A percentile compares a stretch with the other conserved stretches of the same genome.
Conservation (phyloP, 768 basidiomycete species). For the Hypholoma fasciculare region DNA sequence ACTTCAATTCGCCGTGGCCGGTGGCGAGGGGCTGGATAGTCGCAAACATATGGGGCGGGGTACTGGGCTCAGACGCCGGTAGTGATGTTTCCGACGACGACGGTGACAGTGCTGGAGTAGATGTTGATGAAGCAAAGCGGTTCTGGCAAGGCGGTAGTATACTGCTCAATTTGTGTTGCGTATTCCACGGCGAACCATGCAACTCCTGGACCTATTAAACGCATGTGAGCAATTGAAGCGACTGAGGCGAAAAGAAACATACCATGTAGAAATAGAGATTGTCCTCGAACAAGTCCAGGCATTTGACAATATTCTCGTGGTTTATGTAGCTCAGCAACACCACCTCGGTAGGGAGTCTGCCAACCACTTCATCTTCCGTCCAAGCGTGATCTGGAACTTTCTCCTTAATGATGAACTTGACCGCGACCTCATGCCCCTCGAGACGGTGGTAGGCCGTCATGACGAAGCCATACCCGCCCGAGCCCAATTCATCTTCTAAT, state of each 20-base stretch:
- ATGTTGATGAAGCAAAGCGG: slow-evolving; percentile 27
- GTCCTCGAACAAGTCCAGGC: slow-evolving; percentile 86
- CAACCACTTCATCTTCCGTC: slow-evolving; percentile 61
- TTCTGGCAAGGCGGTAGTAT: slow-evolving; percentile 17
- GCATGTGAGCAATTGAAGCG: slow-evolving; percentile 1
- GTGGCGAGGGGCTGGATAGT: slow-evolving; percentile 17
- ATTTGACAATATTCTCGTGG: slow-evolving; percentile 83
- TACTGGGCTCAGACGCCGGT: slow-evolving; percentile 26
- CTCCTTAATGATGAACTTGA: slow-evolving; percentile 94
- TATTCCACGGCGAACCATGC: slow-evolving; percentile 89
- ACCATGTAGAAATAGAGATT: slow-evolving; percentile 85
- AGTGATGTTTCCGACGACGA: slow-evolving; percentile 31
- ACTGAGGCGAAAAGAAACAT: slow-evolving; percentile 25
- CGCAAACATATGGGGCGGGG: slow-evolving; percentile 23
- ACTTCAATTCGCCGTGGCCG: background rate
- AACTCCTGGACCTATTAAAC: slow-evolving; percentile 78
- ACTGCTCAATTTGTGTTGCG: slow-evolving; percentile 32
- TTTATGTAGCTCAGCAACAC: slow-evolving; percentile 70
- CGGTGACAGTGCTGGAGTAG: slow-evolving; percentile 59
- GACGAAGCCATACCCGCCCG: slow-evolving; percentile 94
- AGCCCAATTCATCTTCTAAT: slow-evolving; percentile 79
- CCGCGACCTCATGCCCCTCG: slow-evolving; percentile 73
- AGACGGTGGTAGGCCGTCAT: slow-evolving; percentile 75
- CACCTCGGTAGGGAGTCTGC: slow-evolving; percentile 79
- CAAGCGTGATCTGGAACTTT: slow-evolving; percentile 57